phyloP scores from a whole-genome alignment of 768 basidiomycete species.

The Coprinopsis strossmayeri region DNA sequence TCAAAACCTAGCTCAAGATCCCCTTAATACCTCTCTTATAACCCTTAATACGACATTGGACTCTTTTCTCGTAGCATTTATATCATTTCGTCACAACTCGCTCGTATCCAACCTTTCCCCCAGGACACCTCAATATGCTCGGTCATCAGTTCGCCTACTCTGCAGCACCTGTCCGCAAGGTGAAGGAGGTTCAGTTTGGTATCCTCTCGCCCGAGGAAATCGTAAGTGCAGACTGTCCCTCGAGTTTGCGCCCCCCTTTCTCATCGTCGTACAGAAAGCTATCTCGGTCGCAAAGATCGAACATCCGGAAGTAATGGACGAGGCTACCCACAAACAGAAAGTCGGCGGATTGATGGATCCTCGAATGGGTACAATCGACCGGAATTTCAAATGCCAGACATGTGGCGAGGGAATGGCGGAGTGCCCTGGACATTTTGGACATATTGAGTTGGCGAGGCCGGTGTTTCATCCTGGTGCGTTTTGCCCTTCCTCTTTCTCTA shows the following conservation, averaged over 20 bases:
- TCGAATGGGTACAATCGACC: constrained; percentile 94
- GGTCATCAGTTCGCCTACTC: constrained; percentile 91
- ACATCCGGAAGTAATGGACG: constrained; percentile 98
- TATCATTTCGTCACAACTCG: constrained; percentile 13
- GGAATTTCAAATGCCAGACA: constrained; percentile 98
- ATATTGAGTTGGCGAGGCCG: constrained; percentile 95
- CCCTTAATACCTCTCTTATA: constrained; percentile 16
- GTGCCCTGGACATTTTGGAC: constrained; percentile 98
- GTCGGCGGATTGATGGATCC: constrained; percentile 96
- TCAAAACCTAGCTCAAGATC: constrained; percentile 20
- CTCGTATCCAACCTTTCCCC: constrained; percentile 8
- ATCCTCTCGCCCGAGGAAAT: constrained; percentile 99
- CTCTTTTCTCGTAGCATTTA: constrained; percentile 20
- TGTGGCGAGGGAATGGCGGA: constrained; percentile 99
- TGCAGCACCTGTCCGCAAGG: constrained; percentile 89
- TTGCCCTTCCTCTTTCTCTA: not conserved
- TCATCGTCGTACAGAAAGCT: constrained; percentile 69
- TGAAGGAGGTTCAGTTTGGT: constrained; percentile 97
- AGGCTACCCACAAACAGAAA: constrained; percentile 84
- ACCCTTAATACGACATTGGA: constrained; percentile 24
- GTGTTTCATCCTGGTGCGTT: constrained; percentile 93
- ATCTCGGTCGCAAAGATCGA: constrained; percentile 98
- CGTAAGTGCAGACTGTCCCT: constrained; percentile 45
- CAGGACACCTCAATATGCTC: constrained; percentile 68
- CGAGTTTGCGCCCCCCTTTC: not conserved